phyloP scores from a whole-genome alignment of 148 eudicot genomes.

The Camellia japonica region DNA sequence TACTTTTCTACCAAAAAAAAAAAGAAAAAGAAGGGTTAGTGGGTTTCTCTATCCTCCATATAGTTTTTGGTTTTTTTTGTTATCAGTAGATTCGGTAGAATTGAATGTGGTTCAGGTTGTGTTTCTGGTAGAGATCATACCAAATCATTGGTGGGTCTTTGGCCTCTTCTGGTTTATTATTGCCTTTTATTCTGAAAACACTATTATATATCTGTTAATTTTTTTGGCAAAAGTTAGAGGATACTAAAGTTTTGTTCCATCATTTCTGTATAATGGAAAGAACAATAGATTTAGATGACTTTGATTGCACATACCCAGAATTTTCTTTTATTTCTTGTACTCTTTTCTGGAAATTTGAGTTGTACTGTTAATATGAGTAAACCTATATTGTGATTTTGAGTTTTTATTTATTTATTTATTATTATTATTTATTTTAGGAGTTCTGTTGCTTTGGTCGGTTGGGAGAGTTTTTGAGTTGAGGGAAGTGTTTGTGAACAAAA shows the following conservation, averaged over 20 bases:
- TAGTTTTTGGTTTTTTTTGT: conserved; percentile 25
- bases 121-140: conserved; percentile 41
- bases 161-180: conserved; percentile 29
- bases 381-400: conserved; percentile 10
- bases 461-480: conserved; percentile 6
- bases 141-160: conserved; percentile 27
- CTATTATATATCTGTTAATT: conserved; percentile 16
- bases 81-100: conserved; percentile 28
- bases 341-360: neutral
- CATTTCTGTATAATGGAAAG: conserved; percentile 8
- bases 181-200: conserved; percentile 16
- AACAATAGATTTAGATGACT: neutral
- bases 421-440: neutral
- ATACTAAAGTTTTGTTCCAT: neutral
- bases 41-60: conserved; percentile 5
- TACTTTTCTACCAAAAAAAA: conserved; percentile 6
- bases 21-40: conserved; percentile 3
- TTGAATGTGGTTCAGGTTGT: conserved; percentile 50
- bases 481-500: conserved; percentile 19
- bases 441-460: neutral
- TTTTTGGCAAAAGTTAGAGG: conserved; percentile 16
- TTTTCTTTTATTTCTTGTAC: conserved; percentile 1
- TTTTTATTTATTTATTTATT: neutral
- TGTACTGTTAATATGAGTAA: too few species aligned
- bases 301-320: neutral